Conservation (phyloP, 768 basidiomycete species). For the Crepidotus variabilis region DNA sequence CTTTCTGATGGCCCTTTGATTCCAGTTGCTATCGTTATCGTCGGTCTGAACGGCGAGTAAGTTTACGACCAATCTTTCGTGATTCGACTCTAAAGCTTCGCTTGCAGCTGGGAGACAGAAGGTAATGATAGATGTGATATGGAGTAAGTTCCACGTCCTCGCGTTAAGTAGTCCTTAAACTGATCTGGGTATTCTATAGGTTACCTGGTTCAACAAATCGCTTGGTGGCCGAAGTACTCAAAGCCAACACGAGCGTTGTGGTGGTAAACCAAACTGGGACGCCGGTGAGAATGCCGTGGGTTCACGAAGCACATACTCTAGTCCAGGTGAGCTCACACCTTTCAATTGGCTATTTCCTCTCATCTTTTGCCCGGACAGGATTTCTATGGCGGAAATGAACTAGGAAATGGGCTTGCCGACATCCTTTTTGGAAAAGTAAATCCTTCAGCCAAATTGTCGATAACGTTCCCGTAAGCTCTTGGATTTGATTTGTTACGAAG, state of each 20-base stretch:
- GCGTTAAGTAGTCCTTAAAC: not conserved
- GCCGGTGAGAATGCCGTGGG: slow-evolving; percentile 54
- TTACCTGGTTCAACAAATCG: slow-evolving; percentile 49
- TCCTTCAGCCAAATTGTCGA: slow-evolving; percentile 53
- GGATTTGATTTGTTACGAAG: not conserved
- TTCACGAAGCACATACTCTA: slow-evolving; percentile 31
- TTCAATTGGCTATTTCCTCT: no score
- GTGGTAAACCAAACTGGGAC: slow-evolving; percentile 56
- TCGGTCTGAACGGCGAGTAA: slow-evolving; percentile 54
- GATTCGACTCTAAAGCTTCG: not conserved
- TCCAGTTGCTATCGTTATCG: slow-evolving; percentile 41
- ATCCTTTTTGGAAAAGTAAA: slow-evolving; percentile 59
- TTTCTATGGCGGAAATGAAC: slow-evolving; percentile 53
- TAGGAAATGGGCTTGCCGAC: slow-evolving; percentile 55
- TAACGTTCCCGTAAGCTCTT: slow-evolving; percentile 46
- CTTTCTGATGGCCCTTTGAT: not conserved
- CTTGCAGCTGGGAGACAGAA: slow-evolving; percentile 47
- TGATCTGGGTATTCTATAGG: slow-evolving; percentile 16
- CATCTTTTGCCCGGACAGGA: slow-evolving; percentile 24
- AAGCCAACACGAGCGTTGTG: slow-evolving; percentile 51
- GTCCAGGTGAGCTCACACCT: slow-evolving; percentile 30
- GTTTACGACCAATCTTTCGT: slow-evolving; percentile 6
- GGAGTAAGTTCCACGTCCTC: slow-evolving; percentile 26
- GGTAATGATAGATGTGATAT: slow-evolving; percentile 51
- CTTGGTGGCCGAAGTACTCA: slow-evolving; percentile 44